These are phyloP conservation scores for Oxytropis ochrocephala DNA, from an alignment of 306 rosid genomes.

Conservation along the genomic window DNA sequence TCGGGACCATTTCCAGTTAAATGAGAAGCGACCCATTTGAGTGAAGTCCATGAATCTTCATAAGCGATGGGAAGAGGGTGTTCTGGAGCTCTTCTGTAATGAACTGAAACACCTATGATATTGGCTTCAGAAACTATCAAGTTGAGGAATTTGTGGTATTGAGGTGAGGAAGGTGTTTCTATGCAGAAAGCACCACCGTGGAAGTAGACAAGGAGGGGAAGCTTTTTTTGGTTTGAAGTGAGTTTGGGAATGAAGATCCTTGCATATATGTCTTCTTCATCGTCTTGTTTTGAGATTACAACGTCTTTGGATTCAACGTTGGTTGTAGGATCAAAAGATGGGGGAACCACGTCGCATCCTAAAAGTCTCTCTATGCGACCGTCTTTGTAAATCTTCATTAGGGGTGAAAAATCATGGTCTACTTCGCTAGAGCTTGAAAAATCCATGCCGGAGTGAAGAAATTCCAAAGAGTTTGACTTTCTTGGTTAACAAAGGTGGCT, in stretches of 20 bases:
- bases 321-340: conserved; percentile 32
- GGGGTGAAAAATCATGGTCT: conserved; percentile 37
- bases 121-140: conserved; percentile 32
- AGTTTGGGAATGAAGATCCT: conserved; percentile 50
- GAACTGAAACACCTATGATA: conserved; percentile 52
- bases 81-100: conserved; percentile 67
- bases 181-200: conserved; percentile 78
- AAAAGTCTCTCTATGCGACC: conserved; percentile 36
- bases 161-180: conserved; percentile 47
- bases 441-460: conserved; percentile 26
- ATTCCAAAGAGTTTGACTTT: too few relatives aligned
- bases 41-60: conserved; percentile 55
- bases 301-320: conserved; percentile 52
- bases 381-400: conserved; percentile 42
- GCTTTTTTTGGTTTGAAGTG: conserved; percentile 31
- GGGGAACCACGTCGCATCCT: conserved; percentile 32
- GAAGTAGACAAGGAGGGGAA: conserved; percentile 54
- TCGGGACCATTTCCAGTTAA: conserved; percentile 39
- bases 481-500: too few relatives aligned
- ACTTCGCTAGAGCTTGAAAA: conserved; percentile 19
- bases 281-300: conserved; percentile 36
- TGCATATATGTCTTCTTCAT: conserved; percentile 35
- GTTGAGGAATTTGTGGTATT: conserved; percentile 40
- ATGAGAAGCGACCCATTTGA: conserved; percentile 61
- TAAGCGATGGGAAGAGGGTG: conserved; percentile 48